These are phyloP conservation scores for Fusarium oxysporum DNA, from an alignment of 2,329 filamentous ascomycete species.

Conservation along the genomic window DNA sequence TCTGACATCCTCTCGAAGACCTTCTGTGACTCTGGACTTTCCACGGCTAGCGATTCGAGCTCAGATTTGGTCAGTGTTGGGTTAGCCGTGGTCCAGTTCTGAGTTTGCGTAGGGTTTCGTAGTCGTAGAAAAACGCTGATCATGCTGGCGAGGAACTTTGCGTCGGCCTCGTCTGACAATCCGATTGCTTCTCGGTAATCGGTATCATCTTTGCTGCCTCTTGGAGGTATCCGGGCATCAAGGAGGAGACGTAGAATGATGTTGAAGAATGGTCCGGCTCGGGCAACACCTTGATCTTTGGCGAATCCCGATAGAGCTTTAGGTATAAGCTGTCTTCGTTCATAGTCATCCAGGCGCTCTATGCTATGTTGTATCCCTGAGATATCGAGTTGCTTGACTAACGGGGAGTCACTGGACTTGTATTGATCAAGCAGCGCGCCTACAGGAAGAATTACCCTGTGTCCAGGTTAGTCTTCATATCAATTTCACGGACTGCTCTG, in stretches of 20 bases:
- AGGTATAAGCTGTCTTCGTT: constrained; percentile 80
- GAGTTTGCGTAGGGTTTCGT: constrained; percentile 47
- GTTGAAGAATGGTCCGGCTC: constrained; percentile 77
- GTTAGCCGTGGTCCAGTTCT: constrained; percentile 49
- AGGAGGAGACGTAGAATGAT: constrained; percentile 82
- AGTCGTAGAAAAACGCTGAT: constrained; percentile 78
- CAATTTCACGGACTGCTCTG: not conserved
- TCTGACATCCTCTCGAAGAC: constrained; percentile 53
- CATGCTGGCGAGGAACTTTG: constrained; percentile 77
- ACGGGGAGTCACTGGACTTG: constrained; percentile 76
- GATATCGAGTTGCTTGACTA: constrained; percentile 90
- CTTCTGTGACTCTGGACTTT: constrained; percentile 72
- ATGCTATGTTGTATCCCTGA: constrained; percentile 88
- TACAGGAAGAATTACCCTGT: constrained; percentile 82
- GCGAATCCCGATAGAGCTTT: constrained; percentile 52
- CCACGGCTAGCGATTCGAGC: constrained; percentile 47
- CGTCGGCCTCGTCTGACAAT: constrained; percentile 75
- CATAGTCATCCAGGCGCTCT: constrained; percentile 61
- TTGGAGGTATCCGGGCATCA: constrained; percentile 76
- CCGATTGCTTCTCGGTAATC: constrained; percentile 74
- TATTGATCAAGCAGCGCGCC: constrained; percentile 88
- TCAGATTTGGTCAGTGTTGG: constrained; percentile 49
- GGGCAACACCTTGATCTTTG: constrained; percentile 47
- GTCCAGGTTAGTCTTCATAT: constrained; percentile 7
- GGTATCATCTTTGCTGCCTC: constrained; percentile 82